These are phyloP conservation scores for Suillus bovinus DNA, from an alignment of 768 basidiomycete genomes.

Conservation along the genomic window DNA sequence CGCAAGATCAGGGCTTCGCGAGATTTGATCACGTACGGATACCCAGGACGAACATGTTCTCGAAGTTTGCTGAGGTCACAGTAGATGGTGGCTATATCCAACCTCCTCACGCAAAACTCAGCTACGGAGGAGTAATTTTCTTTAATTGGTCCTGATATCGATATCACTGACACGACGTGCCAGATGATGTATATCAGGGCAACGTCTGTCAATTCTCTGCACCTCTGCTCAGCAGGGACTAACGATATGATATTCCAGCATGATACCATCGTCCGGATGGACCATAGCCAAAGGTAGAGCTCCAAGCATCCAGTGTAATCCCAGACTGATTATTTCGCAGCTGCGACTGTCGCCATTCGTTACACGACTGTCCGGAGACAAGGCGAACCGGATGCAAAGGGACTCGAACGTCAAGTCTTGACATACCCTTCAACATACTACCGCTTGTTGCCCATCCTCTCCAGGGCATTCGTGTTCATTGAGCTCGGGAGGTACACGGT, in stretches of 20 bases:
- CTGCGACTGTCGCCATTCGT: conserved; percentile 63
- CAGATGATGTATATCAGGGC: too few species aligned
- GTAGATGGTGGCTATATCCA: conserved; percentile 61
- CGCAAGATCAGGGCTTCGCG: conserved; percentile 69
- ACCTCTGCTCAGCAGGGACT: not conserved
- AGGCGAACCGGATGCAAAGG: conserved; percentile 51
- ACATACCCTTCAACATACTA: conserved; percentile 70
- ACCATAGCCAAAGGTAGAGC: conserved; percentile 58
- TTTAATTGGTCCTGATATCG: not conserved
- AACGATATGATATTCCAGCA: conserved; percentile 38
- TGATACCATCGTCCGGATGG: conserved; percentile 64
- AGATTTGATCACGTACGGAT: conserved; percentile 66
- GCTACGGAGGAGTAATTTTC: conserved; percentile 68
- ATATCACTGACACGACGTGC: conserved; percentile 40
- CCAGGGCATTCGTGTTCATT: conserved; percentile 70
- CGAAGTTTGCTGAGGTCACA: conserved; percentile 70
- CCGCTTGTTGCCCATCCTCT: conserved; percentile 69
- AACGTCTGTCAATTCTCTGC: conserved; percentile 35
- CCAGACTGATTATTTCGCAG: conserved; percentile 27
- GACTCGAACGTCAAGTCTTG: conserved; percentile 68
- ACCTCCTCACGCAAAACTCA: conserved; percentile 72
- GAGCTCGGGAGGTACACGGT: conserved; percentile 62
- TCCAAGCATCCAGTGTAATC: not conserved
- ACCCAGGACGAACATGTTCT: conserved; percentile 71
- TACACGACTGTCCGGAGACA: conserved; percentile 71